phyloP scores from a whole-genome alignment of 2,329 filamentous ascomycete genomes.

The Xylariaceae sp. region DNA sequence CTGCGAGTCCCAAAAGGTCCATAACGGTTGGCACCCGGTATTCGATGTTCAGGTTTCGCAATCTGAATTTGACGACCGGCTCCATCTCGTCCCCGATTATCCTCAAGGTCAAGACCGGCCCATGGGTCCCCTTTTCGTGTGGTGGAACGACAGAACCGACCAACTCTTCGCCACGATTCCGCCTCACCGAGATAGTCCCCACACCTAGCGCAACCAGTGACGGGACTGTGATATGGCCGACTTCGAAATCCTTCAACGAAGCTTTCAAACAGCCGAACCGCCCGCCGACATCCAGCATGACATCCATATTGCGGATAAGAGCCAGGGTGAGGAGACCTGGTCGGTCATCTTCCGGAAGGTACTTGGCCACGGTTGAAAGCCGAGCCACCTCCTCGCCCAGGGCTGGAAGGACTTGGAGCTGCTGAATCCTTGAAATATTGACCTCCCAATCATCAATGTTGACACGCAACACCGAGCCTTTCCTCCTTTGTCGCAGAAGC shows the following conservation, averaged over 20 bases:
- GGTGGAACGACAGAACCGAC: slow-evolving; percentile 44
- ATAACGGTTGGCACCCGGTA: slow-evolving; percentile 81
- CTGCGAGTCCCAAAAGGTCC: slow-evolving; percentile 64
- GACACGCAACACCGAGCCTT: slow-evolving; percentile 73
- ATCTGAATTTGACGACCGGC: slow-evolving; percentile 77
- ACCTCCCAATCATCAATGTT: slow-evolving; percentile 58
- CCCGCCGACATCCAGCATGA: slow-evolving; percentile 56
- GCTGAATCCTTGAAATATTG: slow-evolving; percentile 53
- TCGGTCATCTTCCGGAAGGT: slow-evolving; percentile 89
- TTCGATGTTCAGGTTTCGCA: slow-evolving; percentile 78
- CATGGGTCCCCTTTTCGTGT: slow-evolving; percentile 17
- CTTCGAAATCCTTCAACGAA: slow-evolving; percentile 55
- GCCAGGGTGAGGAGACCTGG: slow-evolving; percentile 76
- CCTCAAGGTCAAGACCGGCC: slow-evolving; percentile 70
- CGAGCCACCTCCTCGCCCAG: slow-evolving; percentile 74
- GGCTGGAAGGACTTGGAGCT: slow-evolving; percentile 59
- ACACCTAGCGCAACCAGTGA: slow-evolving; percentile 74
- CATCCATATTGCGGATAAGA: slow-evolving; percentile 55
- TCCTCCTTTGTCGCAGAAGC: slow-evolving; percentile 73
- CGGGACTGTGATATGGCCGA: slow-evolving; percentile 77
- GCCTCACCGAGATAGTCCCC: slow-evolving; percentile 50
- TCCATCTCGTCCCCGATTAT: slow-evolving; percentile 94
- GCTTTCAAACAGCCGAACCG: slow-evolving; percentile 58
- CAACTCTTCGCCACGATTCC: slow-evolving; percentile 65
- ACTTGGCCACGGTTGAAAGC: slow-evolving; percentile 83